Base-by-base conservation (phyloP, 306 rosid species). In the Cotoneaster glaucophyllus region DNA sequence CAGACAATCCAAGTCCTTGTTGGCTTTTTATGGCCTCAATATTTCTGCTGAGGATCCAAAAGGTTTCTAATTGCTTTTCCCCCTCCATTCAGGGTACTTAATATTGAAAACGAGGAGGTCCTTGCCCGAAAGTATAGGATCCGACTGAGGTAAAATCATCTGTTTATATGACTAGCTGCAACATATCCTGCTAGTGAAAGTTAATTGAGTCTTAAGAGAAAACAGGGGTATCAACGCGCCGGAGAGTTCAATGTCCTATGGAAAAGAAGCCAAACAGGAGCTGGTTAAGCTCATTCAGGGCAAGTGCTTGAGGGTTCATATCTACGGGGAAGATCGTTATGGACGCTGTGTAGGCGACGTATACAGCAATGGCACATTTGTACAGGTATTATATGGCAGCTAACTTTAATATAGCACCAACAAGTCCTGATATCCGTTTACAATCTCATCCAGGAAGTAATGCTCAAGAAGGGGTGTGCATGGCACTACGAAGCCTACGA, bases 141-240 rank as follows among this genome's bases (percentile, higher is more conserved):
- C 77, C 92, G 97, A 65, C 82, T 95, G 48, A 90, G 98, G 98
- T 95, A 86, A 83, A 39, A 62, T 74, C 9, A 50, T 21, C n/a
- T 11, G 48, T 19, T 69, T 37, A 3, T 4, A 29, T 5, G 13
- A 18, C 24, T 43, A 59, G 66, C 59, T 63, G 52, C 52, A 59
- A 4, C 21, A 21, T 59, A 25, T 13, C 39, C 24, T 37, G 2
- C 22, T 5, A 2, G 21, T 48, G 29, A 52, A 29, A 62, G 71
- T 24, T 63, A 70, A 67, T 74, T 25, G 14, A 54, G 26, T 82
- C 39, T 59, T 7, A 18, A 19, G 70, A 74, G 28, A 77, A 13
- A 80, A 79, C 85, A 95, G 98, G 85, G 98, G 97, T 73, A 90
- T 95, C 65, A 97, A 95, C 82, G 91, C 98, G 12, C 98, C 98